Percentiles rank a stretch among this genome's conserved stretches.
phyloP scores from a whole-genome alignment of 2,329 filamentous ascomycete species.

The Hypoxylon sp. region DNA sequence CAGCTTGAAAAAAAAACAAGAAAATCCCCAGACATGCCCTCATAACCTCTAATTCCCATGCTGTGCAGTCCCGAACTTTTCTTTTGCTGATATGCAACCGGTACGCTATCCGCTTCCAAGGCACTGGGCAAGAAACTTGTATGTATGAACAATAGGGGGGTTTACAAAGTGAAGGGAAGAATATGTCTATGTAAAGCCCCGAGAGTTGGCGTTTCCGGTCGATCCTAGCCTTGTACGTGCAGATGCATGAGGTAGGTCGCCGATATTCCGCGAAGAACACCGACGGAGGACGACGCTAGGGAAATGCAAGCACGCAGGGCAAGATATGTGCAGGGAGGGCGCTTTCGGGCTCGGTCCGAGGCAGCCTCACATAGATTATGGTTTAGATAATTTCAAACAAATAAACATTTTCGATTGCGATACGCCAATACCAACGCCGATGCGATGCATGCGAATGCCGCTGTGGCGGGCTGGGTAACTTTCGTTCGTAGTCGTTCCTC shows the following conservation, averaged over 20 bases:
- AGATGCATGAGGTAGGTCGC: slow-evolving; percentile 46
- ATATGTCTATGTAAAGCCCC: slow-evolving; percentile 43
- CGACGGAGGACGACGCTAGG: slow-evolving; percentile 38
- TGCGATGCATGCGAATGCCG: slow-evolving; percentile 39
- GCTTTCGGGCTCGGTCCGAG: slow-evolving; percentile 32
- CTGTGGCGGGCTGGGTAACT: slow-evolving; percentile 17
- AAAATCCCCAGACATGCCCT: slow-evolving; percentile 9
- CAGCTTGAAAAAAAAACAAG: slow-evolving; percentile 18
- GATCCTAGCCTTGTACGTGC: slow-evolving; percentile 45
- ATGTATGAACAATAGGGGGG: slow-evolving; percentile 15
- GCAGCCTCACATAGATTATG: slow-evolving; percentile 38
- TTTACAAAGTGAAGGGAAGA: slow-evolving; percentile 27
- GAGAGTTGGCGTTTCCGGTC: slow-evolving; percentile 37
- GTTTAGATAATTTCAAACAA: slow-evolving; percentile 31
- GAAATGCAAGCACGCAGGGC: slow-evolving; percentile 26
- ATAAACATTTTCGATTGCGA: slow-evolving; percentile 42
- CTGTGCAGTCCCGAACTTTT: slow-evolving; percentile 30
- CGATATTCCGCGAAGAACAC: slow-evolving; percentile 39
- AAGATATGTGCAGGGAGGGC: slow-evolving; percentile 42
- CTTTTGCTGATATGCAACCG: slow-evolving; percentile 35
- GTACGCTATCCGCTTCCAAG: slow-evolving; percentile 33
- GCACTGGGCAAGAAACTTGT: slow-evolving; percentile 27
- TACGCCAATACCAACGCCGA: slow-evolving; percentile 35
- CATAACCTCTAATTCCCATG: slow-evolving; percentile 19
- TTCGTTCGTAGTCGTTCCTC: slow-evolving; percentile 34